Base-by-base conservation (phyloP, 2,329 filamentous ascomycete genomes). In the Claviceps sorghi region DNA sequence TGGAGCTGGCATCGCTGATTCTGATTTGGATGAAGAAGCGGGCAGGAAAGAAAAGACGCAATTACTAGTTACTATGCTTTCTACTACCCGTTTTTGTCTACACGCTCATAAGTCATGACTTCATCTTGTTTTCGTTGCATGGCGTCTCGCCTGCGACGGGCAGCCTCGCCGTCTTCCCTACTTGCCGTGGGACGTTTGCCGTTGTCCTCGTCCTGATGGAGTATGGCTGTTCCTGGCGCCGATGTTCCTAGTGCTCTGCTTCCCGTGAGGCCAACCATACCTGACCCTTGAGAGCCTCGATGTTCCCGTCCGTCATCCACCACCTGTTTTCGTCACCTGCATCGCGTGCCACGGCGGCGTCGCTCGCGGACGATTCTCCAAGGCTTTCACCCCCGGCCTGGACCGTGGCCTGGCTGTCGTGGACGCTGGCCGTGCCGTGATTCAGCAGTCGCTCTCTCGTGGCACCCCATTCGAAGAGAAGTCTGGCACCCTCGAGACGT, bases 401-500 rank as follows among this genome's bases (percentile, higher is more conserved):
- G 21, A 66, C 59, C 1, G 66, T 68, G 26, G 64, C 61, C 52
- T 67, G 65, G 53, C 67, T 69, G 50, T 69, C 67, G 17, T 61
- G 55, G 6, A 62, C 57, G 26, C 53, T 56, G 42, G 52, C 41
- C n/a, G 22, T 48, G 2, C 52, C 52, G 4, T 59, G 52, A 34
- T 55, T 55, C 6, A 61, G 58, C 46, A 71, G 64, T 49, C 61
- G 61, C 30, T 58, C 68, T 30, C 76, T 70, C 54, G 69, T 67
- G 46, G 74, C 71, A 1, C 68, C 71, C 78, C 78, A 82, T 61
- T 77, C 77, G 56, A 82, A 80, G 21, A 81, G 60, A 48, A 78
- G 57, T 47, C 68, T 70, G 5, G 78, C 61, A 0, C 76, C 77
- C 15, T 79, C 64, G 22, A 80, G 64, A 8, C 65, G 64, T 52